Percentiles rank a stretch among this genome's conserved stretches.
These are phyloP conservation scores for Metrosideros polymorpha DNA, from an alignment of 441 rosid genomes.

Conservation along the genomic window DNA sequence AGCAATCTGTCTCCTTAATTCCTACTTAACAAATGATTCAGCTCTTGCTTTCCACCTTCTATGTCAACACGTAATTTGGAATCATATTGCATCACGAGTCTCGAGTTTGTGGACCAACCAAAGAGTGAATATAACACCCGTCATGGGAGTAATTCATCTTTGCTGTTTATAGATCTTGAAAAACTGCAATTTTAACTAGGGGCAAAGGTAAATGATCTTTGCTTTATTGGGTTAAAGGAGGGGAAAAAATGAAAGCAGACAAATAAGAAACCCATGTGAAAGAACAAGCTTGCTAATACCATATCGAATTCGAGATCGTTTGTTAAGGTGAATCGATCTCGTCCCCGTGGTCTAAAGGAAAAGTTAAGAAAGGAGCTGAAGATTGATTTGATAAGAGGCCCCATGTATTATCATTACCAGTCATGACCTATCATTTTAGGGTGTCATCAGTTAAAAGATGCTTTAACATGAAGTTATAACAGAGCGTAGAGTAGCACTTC, in stretches of 20 bases:
- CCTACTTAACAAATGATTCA: background rate
- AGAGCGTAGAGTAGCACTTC: background rate
- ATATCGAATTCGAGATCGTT: background rate
- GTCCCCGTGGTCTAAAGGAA: background rate
- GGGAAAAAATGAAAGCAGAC: background rate
- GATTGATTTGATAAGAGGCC: background rate
- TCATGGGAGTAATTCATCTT: background rate
- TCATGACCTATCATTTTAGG: background rate
- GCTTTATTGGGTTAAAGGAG: background rate
- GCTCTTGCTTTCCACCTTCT: background rate
- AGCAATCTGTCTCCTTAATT: background rate
- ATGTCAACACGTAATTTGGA: background rate
- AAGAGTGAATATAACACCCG: background rate
- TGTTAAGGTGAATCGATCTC: background rate
- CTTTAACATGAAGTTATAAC: background rate
- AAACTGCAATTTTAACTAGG: background rate
- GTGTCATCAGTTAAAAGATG: background rate
- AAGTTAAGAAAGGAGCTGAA: background rate
- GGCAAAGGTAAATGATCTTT: background rate
- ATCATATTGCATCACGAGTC: background rate
- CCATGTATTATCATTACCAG: background rate
- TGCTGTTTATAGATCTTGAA: background rate
- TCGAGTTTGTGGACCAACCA: background rate
- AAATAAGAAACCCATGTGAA: background rate
- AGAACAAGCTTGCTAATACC: background rate